Base-by-base conservation (phyloP, 306 rosid genomes). In the Parietaria judaica region DNA sequence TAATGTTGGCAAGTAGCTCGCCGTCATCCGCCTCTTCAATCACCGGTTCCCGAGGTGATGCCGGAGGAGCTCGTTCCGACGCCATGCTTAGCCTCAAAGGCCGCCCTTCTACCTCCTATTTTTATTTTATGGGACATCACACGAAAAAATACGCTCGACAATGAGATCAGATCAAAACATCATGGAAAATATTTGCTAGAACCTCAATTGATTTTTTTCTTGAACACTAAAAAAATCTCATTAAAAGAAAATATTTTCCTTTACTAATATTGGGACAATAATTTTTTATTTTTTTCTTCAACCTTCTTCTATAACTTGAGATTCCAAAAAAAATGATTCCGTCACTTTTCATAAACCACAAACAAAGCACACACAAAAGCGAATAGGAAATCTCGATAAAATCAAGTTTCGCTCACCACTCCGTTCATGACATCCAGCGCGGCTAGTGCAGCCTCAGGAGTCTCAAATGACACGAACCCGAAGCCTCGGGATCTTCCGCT, bases 101-200 rank as follows among this genome's bases (percentile, higher is more conserved):
- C 56, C 99, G 82, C 12, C 90, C 90, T 68, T 92, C 78, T 65
- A 88, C 80, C 73, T 84, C 99, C 99, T 92, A 64, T 67, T 62
- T 50, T 47, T 3, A 17, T 63, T 61, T 23, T 23, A 23, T 23
- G 31, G 31, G 52, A 59, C 51, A 48, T 56, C 9, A 55, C 35
- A 43, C 11, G 34, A 65, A n/a, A 35, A 23, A 43, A 1, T 23
- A 60, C 54, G 49, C 48, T 51, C 54, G 23, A 65, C 47, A 14
- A 51, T 16, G 13, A 48, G 54, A 69, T 11, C 36, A 48, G 54
- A 69, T 11, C 36, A 35, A 14, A 44, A 60, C 51, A 8, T 5
- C 6, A 41, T 5, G 45, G 7, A 50, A 52, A 57, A 49, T 23
- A 2, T 23, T 23, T 23, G 31, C 31, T 23, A 23, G 31, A 23